Conservation (phyloP, 1,139 yeast genomes). For the Kurtzmaniella natalensis region DNA sequence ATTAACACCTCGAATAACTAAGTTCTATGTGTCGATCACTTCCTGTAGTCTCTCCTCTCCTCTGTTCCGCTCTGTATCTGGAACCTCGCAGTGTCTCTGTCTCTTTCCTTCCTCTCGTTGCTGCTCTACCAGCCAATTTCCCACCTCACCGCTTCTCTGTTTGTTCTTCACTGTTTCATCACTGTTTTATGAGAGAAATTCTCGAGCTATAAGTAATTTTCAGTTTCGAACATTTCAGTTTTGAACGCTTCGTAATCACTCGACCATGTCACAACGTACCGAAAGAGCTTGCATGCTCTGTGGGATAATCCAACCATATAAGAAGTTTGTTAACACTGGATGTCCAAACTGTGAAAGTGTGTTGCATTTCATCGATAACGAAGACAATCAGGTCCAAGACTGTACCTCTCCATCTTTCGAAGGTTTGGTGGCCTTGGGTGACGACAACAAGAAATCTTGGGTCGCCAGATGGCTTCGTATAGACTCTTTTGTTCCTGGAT, state of each 20-base stretch:
- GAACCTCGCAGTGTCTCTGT: too few species aligned
- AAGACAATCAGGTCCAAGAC: slow-evolving; percentile 78
- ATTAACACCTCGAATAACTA: too few species aligned
- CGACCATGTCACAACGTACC: slow-evolving; percentile 52
- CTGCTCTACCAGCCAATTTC: too few species aligned
- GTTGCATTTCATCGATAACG: slow-evolving; percentile 72
- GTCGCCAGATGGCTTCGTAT: slow-evolving; percentile 96
- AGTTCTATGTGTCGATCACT: too few species aligned
- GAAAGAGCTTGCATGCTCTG: slow-evolving; percentile 98
- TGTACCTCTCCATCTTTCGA: slow-evolving; percentile 97
- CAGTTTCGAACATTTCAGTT: too few species aligned
- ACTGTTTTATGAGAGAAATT: too few species aligned
- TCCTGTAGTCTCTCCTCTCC: too few species aligned
- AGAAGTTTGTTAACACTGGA: slow-evolving; percentile 72
- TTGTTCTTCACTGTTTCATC: too few species aligned
- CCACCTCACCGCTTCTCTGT: too few species aligned
- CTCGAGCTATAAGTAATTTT: too few species aligned
- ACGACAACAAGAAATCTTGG: slow-evolving; percentile 81
- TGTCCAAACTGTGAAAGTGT: slow-evolving; percentile 98
- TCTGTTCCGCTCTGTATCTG: too few species aligned
- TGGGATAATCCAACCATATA: slow-evolving; percentile 80
- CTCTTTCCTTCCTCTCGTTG: too few species aligned
- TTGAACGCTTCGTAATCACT: background rate
- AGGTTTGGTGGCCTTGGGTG: slow-evolving; percentile 89
- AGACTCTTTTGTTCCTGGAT: slow-evolving; percentile 83